A percentile compares a stretch with the other conserved stretches of the same genome.
Conservation (phyloP, 164 flowering plant genomes). For the Vitis riparia region DNA sequence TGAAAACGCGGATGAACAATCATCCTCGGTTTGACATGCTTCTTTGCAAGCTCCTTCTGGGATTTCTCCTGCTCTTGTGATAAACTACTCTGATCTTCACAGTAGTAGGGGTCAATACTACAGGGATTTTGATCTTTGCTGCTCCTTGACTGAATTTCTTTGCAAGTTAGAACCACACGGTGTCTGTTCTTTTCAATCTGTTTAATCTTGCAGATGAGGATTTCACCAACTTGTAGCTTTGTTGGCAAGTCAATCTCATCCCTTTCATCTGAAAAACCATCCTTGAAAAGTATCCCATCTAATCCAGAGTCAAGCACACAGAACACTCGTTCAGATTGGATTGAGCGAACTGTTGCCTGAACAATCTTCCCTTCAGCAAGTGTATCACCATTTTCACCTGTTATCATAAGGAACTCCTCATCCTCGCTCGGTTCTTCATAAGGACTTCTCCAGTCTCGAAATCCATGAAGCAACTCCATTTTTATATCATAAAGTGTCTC, state of each 20-base stretch:
- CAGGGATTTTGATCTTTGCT: conserved; percentile 29
- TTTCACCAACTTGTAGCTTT: conserved; percentile 66
- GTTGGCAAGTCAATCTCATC: conserved; percentile 60
- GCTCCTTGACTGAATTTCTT: conserved; percentile 62
- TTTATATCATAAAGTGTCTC: conserved; percentile 68
- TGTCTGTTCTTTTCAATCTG: conserved; percentile 65
- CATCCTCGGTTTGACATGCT: conserved; percentile 88
- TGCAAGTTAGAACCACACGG: conserved; percentile 66
- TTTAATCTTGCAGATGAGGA: conserved; percentile 78
- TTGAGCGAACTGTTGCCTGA: conserved; percentile 83
- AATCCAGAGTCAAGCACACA: conserved; percentile 89
- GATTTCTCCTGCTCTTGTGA: conserved; percentile 66
- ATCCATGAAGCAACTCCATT: conserved; percentile 85
- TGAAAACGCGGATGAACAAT: conserved; percentile 94
- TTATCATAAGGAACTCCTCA: conserved; percentile 85
- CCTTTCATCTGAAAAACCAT: conserved; percentile 71
- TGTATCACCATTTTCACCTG: conserved; percentile 90
- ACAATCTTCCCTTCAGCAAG: conserved; percentile 82
- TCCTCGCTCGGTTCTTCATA: conserved; percentile 76
- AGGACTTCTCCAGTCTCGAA: conserved; percentile 73
- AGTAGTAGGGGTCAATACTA: conserved; percentile 63
- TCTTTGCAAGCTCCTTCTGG: conserved; percentile 89
- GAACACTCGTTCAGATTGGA: conserved; percentile 58
- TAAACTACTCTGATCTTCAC: conserved; percentile 57
- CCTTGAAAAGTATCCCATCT: conserved; percentile 65